Evolutionary conservation across 2,329 filamentous ascomycete species (phyloP), one percentile per base, ranked within the genome.

Genomic region (Sclerotiophoma versabilis): DNA sequence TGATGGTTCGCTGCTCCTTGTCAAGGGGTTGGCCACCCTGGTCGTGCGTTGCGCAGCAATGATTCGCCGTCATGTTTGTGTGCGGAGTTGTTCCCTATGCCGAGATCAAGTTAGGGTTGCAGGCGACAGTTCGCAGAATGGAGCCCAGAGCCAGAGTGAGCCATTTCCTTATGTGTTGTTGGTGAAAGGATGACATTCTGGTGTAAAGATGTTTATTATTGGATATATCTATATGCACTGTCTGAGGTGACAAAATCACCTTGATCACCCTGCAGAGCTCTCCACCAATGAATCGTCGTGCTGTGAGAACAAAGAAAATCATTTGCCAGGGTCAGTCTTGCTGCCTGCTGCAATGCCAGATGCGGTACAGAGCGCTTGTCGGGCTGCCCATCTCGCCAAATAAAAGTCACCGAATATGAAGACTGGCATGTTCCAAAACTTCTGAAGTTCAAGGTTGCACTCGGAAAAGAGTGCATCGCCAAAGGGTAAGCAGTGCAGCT

Each of bases 291-390:
- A 20, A 45, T 17, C 15, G 12, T 44, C 27, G 11, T 45, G 41
- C 39, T 15, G 19, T 15, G 9, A 34, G 44, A 54, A 60, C 42
- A 62, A 59, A 66, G 27, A 33, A 57, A 61, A 58, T 38, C 39
- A 27, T 51, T 51, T 38, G 32, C 43, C 22, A 59, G 51, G 29
- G 53, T 43, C 59, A 61, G 49, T 54, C 39, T 51, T 32, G 48
- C 60, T 60, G 38, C 57, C 56, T 57, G 44, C 47, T 58, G 59
- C 47, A 60, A 60, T 62, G 55, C 53, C 49, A 56, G 38, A 34
- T 54, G 49, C 56, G 58, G 49, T 62, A 65, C 57, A 64, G 51
- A 64, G 62, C 65, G 63, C 60, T 64, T 68, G 60, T 52, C 55
- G 57, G 49, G 34, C 53, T 33, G 58, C 55, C 32, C 43, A 22